phyloP scores from a whole-genome alignment of 768 basidiomycete species.

The Tephrocybe sp. region DNA sequence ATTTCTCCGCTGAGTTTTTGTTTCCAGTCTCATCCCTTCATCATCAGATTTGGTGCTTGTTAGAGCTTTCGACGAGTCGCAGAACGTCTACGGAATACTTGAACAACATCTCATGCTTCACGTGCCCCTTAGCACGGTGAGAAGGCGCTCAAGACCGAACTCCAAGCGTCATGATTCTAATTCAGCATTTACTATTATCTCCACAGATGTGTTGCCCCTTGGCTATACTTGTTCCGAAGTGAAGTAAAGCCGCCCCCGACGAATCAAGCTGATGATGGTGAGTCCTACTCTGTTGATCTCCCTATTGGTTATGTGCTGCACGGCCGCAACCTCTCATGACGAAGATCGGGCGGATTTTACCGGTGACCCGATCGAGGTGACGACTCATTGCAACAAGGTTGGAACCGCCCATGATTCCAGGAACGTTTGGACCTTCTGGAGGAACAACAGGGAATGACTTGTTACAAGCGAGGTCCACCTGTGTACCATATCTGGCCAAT shows the following conservation, averaged over 20 bases:
- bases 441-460: slow-evolving; percentile 1
- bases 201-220: not conserved
- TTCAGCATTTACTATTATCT: not conserved
- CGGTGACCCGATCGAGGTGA: slow-evolving; percentile 1
- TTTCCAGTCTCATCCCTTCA: slow-evolving; percentile 1
- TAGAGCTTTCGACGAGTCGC: not conserved
- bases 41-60: not conserved
- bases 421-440: slow-evolving; percentile 2
- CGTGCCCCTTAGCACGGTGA: not conserved
- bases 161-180: not conserved
- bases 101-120: not conserved
- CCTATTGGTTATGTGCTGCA: not conserved
- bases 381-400: slow-evolving; percentile 8
- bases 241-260: not conserved
- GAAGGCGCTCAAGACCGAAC: not conserved
- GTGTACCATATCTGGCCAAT: too few species aligned
- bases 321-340: not conserved
- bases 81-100: not conserved
- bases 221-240: not conserved
- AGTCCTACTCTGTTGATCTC: not conserved
- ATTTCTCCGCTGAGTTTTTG: slow-evolving; percentile 7
- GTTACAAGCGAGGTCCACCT: slow-evolving; percentile 8
- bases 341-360: slow-evolving; percentile 4
- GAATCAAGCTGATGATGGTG: not conserved
- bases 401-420: slow-evolving; percentile 1